Percentiles rank a stretch among this genome's conserved stretches.
phyloP scores from a whole-genome alignment of 1,139 yeast genomes.

The Sugiyamaella xylanicola region DNA sequence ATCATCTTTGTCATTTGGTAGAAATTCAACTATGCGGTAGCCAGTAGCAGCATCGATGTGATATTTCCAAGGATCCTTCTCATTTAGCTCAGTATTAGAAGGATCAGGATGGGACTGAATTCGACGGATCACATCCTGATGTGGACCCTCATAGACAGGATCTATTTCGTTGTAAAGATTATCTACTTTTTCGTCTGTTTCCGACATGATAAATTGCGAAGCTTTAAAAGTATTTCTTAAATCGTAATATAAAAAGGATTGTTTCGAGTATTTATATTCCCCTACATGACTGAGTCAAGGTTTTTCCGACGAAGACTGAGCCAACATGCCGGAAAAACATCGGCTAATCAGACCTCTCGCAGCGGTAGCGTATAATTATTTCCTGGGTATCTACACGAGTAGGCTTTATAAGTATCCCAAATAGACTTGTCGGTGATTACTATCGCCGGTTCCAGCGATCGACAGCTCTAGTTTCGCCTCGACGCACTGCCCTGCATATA shows the following conservation, averaged over 20 bases:
- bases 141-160: slow-evolving; percentile 21
- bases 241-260: too few species aligned
- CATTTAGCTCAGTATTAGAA: slow-evolving; percentile 45
- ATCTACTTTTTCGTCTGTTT: neutral
- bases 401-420: neutral
- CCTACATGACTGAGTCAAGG: too few species aligned
- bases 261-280: neutral
- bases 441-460: neutral
- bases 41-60: slow-evolving; percentile 59
- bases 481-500: neutral
- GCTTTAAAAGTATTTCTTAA: too few species aligned
- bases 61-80: slow-evolving; percentile 59
- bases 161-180: slow-evolving; percentile 15
- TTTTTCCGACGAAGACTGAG: too few species aligned
- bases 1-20: slow-evolving; percentile 55
- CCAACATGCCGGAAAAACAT: neutral
- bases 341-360: too few species aligned
- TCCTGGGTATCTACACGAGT: neutral
- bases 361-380: too few species aligned
- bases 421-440: neutral
- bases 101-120: slow-evolving; percentile 27
- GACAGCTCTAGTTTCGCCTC: neutral
- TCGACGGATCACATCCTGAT: slow-evolving; percentile 16
- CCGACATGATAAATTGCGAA: neutral
- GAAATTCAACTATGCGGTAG: slow-evolving; percentile 60